Percentiles rank a stretch among this genome's conserved stretches.
Conservation (phyloP, 164 flowering plant genomes). For the Tetracentron sinense region DNA sequence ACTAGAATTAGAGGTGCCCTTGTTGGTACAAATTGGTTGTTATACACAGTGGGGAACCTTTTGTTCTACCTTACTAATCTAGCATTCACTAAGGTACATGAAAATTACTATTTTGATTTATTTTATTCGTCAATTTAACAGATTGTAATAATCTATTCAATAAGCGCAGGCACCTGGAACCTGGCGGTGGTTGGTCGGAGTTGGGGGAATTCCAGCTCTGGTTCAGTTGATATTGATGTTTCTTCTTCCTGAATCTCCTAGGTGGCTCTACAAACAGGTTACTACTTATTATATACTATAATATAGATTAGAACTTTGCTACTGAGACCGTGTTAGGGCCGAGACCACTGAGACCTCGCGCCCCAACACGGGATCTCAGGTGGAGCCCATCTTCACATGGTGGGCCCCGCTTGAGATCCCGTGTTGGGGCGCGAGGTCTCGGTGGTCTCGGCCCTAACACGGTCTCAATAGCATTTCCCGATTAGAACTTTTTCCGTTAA, state of each 20-base stretch:
- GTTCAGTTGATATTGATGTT: not conserved
- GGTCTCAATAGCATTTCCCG: no score
- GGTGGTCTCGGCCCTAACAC: no score
- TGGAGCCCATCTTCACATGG: no score
- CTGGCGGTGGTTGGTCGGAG: constrained; percentile 3
- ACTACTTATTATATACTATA: no score
- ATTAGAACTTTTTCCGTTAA: no score
- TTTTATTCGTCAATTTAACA: not conserved
- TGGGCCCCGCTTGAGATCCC: no score
- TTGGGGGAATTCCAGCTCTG: not conserved
- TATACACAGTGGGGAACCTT: not conserved
- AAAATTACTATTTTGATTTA: not conserved
- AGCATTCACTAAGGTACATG: constrained; percentile 5
- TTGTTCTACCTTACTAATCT: not conserved
- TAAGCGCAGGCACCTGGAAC: not conserved
- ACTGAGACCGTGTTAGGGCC: no score
- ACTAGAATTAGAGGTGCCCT: constrained; percentile 13
- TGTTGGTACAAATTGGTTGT: constrained; percentile 10
- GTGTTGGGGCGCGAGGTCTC: no score
- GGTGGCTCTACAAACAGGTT: constrained; percentile 2
- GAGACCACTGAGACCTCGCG: no score
- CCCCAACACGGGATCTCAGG: no score
- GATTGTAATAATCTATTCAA: not conserved
- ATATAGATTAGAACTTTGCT: no score
- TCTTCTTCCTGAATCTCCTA: not conserved